phyloP scores from a whole-genome alignment of 139 green algal species.

The Nannochloris sp. region DNA sequence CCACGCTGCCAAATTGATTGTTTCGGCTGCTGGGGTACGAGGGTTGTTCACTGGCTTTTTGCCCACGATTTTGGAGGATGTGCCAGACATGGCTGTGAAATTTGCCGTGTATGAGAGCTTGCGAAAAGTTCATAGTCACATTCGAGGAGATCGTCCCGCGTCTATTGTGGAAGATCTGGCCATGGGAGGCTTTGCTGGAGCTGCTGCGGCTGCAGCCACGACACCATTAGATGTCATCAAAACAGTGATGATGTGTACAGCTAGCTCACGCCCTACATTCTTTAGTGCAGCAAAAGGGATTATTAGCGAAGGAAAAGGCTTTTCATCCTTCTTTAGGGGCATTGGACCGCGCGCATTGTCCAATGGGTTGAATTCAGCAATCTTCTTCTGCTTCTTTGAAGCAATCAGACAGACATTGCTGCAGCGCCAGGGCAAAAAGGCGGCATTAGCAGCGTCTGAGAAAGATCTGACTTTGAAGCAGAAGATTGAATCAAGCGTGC shows the following conservation, averaged over 20 bases:
- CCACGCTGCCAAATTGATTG: conserved; percentile 53
- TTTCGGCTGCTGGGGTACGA: conserved; percentile 41
- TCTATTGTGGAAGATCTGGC: conserved; percentile 58
- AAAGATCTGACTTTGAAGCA: not conserved
- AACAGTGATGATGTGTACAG: conserved; percentile 85
- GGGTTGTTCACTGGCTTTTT: conserved; percentile 81
- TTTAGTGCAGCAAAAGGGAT: conserved; percentile 30
- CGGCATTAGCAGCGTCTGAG: not conserved
- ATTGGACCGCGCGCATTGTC: conserved; percentile 65
- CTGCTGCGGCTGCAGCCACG: conserved; percentile 74
- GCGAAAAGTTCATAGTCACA: conserved; percentile 37
- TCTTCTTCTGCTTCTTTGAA: conserved; percentile 93
- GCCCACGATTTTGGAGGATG: conserved; percentile 81
- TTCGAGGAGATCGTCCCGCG: conserved; percentile 10
- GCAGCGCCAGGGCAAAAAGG: not conserved
- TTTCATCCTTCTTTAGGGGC: conserved; percentile 51
- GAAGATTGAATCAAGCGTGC: not conserved
- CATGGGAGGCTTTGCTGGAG: conserved; percentile 70
- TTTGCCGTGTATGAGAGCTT: conserved; percentile 84
- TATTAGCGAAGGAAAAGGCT: conserved; percentile 30
- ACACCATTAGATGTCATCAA: conserved; percentile 93
- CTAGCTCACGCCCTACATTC: conserved; percentile 53
- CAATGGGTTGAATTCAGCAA: conserved; percentile 82
- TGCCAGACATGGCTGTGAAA: conserved; percentile 88
- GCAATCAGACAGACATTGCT: conserved; percentile 37